Percentiles rank a stretch among this genome's conserved stretches.
phyloP scores from a whole-genome alignment of 2,329 filamentous ascomycete genomes.

The Gnomoniopsis smithogilvyi region DNA sequence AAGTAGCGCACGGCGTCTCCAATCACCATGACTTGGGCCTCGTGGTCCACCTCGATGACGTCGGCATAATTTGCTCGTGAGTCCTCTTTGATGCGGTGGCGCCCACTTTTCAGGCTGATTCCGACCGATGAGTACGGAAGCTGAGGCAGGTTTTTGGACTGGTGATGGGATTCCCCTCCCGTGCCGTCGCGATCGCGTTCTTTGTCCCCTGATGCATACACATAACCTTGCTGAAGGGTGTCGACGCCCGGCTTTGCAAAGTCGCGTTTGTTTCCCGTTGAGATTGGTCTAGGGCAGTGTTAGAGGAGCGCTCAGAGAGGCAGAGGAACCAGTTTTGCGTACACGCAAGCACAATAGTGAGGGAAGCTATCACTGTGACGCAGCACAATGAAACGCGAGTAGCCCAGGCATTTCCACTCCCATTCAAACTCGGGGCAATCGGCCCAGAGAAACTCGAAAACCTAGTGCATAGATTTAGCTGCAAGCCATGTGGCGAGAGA shows the following conservation, averaged over 20 bases:
- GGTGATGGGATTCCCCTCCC: slow-evolving; percentile 20
- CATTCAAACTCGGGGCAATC: slow-evolving; percentile 33
- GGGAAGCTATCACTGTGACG: slow-evolving; percentile 34
- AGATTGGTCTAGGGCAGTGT: slow-evolving; percentile 27
- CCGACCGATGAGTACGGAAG: slow-evolving; percentile 33
- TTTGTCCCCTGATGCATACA: slow-evolving; percentile 32
- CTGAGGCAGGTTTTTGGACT: slow-evolving; percentile 22
- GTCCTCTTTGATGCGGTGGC: slow-evolving; percentile 32
- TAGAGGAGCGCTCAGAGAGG: background rate
- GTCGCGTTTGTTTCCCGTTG: slow-evolving; percentile 30
- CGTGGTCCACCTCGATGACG: slow-evolving; percentile 33
- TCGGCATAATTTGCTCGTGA: slow-evolving; percentile 35
- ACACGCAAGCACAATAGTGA: slow-evolving; percentile 34
- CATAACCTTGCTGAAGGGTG: slow-evolving; percentile 31
- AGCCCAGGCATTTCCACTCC: slow-evolving; percentile 37
- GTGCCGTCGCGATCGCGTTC: slow-evolving; percentile 21
- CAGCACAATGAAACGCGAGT: slow-evolving; percentile 34
- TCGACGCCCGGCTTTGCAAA: slow-evolving; percentile 35
- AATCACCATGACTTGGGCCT: slow-evolving; percentile 33
- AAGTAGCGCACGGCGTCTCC: slow-evolving; percentile 35
- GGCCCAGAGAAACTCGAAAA: slow-evolving; percentile 37
- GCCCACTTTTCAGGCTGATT: slow-evolving; percentile 30
- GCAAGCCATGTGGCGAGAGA: slow-evolving; percentile 1
- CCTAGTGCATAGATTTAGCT: slow-evolving; percentile 21
- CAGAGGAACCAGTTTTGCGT: slow-evolving; percentile 20